Base-by-base conservation (phyloP, 306 rosid genomes). In the Sechiopsis laciniata region DNA sequence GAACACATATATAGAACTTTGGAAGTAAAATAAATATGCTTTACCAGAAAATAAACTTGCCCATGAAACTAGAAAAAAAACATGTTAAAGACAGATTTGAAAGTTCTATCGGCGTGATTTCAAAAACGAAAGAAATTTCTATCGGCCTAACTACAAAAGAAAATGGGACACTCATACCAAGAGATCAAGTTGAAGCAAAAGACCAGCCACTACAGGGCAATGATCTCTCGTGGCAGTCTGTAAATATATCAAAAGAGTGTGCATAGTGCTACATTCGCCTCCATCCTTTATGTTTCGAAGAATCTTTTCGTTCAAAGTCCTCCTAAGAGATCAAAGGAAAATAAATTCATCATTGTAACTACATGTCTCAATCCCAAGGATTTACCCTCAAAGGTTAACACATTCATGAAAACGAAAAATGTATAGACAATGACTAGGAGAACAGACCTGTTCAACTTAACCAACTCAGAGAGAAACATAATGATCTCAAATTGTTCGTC, bases 131-230 rank as follows among this genome's bases (percentile, higher is more conserved):
- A n/a, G 59, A 61, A 82, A 75, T 63, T 70, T 26, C 20, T 66
- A 51, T 45, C 71, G 46, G 8, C 62, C 72, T 66, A 40, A 53
- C 21, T 42, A 69, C 50, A 65, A 53, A 22, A 77, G 71, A 75
- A 72, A 53, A 42, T 21, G 52, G 61, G 76, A 69, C 9, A 64
- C 82, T 50, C 88, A 67, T 71, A 94, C 98, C 97, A 94, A 88
- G 84, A 94, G 88, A 91, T 94, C 98, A 73, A 94, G 97, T 80
- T 94, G 94, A 73, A 94, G 96, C 21, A 94, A 77, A 22, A 94
- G 90, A 73, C 98, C 89, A 17, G 98, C 98, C 79, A 90, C 90
- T 53, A 80, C 82, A 55, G 98, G 96, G 78, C 88, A 77, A 74
- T 87, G 90, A 6, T 89, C 92, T 62, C 76, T 86, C 73, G 15